Evolutionary conservation across 495 filamentous ascomycete species (phyloP), one percentile per base, ranked within the genome.

Genomic region (Hypoxylon fragiforme): DNA sequence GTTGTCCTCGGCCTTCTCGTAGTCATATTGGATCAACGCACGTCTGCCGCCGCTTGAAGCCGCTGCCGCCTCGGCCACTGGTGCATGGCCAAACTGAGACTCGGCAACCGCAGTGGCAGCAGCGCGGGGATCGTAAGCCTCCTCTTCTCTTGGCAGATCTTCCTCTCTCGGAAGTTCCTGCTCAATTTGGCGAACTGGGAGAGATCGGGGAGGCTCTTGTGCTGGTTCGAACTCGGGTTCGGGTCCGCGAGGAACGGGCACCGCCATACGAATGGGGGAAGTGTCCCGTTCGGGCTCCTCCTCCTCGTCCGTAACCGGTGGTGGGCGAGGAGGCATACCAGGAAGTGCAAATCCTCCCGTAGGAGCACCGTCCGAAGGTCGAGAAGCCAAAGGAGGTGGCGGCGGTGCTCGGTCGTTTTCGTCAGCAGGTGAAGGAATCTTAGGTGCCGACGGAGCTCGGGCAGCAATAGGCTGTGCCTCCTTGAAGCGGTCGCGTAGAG

Each of bases 1-100:
- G 66, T 99, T 99, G 48, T 95, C 90, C 70, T 99, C 94, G 2
- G 89, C 91, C 67, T 92, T 96, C 54, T 96, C 92, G 60, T 99
- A 99, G 64, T 99, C 95, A 68, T 90, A 99, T 54, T 95, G 87
- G 38, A 92, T 79, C 24, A 95, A 45, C 2, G 94, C 94, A 21
- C 82, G 82, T 58, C 83, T 82, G 45, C 84, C 89, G 8, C 76
- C 73, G 7, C 60, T 60, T 15, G 57, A 52, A 13, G 51, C 57
- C 11, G 60, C 64, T 9, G 52, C 49, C 9, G 62, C 57, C 19
- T 68, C 67, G 31, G 58, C 60, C 7, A 65, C 60, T 30, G 40
- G 42, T 26, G 64, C 62, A 13, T 70, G 67, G 1, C 63, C 67
- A 21, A 73, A 65, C 1, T 68, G 59, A 21, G 70, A 54, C 20